Percentiles rank a stretch among this genome's conserved stretches.
Conservation (phyloP, 768 basidiomycete species). For the Mycena metata region DNA sequence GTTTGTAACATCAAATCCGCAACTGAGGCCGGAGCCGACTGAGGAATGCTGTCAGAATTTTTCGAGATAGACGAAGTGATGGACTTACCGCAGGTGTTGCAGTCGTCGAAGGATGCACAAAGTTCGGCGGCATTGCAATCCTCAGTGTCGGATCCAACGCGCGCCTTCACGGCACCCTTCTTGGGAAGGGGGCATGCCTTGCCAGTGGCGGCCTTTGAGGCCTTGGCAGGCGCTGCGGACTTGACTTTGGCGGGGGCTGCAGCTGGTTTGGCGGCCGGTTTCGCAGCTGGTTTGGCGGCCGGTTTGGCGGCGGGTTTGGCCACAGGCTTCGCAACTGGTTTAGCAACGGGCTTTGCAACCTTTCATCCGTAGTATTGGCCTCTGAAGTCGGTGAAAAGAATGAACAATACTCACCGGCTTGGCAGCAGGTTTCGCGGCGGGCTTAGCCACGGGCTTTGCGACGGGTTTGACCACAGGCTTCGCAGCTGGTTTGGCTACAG, state of each 20-base stretch:
- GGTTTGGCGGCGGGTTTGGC: neutral
- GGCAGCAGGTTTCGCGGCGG: too few species aligned
- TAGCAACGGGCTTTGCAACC: neutral
- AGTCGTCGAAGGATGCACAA: constrained; percentile 1
- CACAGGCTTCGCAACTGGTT: neutral
- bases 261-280: neutral
- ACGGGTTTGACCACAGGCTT: too few species aligned
- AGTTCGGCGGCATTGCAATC: neutral
- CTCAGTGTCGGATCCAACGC: constrained; percentile 1
- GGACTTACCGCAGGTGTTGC: constrained; percentile 5
- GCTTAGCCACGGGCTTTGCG: too few species aligned
- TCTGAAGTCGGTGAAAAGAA: too few species aligned
- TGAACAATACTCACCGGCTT: too few species aligned
- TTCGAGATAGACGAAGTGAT: neutral
- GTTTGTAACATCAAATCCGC: constrained; percentile 11
- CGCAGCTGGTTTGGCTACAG: too few species aligned
- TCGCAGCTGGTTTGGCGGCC: neutral
- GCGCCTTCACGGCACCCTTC: constrained; percentile 11
- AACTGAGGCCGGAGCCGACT: neutral
- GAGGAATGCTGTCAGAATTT: neutral
- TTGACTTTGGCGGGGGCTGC: neutral
- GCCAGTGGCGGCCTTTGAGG: constrained; percentile 4
- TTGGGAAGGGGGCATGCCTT: constrained; percentile 1
- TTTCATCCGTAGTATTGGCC: neutral
- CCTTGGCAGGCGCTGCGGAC: neutral